Conservation (phyloP, 768 basidiomycete species). For the Dioszegia hungarica region DNA sequence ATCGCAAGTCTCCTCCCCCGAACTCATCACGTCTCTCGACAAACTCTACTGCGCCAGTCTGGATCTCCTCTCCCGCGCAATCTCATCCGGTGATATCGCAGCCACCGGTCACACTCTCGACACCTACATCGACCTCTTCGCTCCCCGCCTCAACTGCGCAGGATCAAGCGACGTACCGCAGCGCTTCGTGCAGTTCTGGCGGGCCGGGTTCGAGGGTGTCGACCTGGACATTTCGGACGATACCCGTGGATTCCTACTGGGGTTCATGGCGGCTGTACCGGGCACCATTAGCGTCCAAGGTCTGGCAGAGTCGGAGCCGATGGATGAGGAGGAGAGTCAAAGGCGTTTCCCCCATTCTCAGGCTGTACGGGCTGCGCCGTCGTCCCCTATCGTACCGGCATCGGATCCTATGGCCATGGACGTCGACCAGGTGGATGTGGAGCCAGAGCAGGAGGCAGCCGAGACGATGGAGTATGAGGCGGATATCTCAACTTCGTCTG, state of each 20-base stretch:
- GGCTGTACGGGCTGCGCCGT: not conserved
- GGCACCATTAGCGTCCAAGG: constrained; percentile 30
- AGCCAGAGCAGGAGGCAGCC: not conserved
- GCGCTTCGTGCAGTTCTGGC: constrained; percentile 36
- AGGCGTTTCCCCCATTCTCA: constrained; percentile 23
- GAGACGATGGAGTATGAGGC: constrained; percentile 28
- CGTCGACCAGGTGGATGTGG: too few species aligned
- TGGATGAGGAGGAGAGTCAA: constrained; percentile 31
- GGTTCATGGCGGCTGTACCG: constrained; percentile 29
- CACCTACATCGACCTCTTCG: constrained; percentile 23
- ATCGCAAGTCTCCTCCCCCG: not conserved
- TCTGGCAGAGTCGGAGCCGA: not conserved
- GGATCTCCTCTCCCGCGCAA: constrained; percentile 9
- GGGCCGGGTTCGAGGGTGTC: constrained; percentile 12
- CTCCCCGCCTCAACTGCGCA: constrained; percentile 29
- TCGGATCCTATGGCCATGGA: not conserved
- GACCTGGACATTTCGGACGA: constrained; percentile 17
- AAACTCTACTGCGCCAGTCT: constrained; percentile 26
- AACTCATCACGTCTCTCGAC: constrained; percentile 3
- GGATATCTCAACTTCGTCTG: constrained; percentile 26
- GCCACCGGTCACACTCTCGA: constrained; percentile 18
- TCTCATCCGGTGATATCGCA: constrained; percentile 12
- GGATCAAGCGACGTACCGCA: constrained; percentile 13
- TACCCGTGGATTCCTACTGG: constrained; percentile 23
- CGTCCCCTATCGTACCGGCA: not conserved